Base-by-base conservation (phyloP, 2,329 filamentous ascomycete genomes). In the Westerdykella aurantiaca region DNA sequence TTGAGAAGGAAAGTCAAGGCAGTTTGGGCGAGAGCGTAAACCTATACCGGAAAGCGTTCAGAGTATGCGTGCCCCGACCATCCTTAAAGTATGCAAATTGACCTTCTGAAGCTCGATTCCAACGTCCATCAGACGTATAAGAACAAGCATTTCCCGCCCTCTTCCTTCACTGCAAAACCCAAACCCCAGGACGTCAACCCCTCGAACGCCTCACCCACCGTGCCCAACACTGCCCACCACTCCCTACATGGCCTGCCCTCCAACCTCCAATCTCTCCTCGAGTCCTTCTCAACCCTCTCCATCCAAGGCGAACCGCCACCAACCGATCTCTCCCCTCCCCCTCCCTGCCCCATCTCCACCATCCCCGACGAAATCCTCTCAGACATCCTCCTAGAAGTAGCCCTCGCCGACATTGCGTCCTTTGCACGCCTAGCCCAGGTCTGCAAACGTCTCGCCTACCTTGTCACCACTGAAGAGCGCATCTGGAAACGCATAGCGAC, bases 11-110 rank as follows among this genome's bases (percentile, higher is more conserved):
- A 69, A 79, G 77, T 0, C 80, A 86, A 56, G 93, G 93, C 0
- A 93, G 81, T 50, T 74, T 97, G 40, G 89, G 90, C 5, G 91
- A 97, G 50, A 97, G 91, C 62, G 66, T 98, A 43, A 81, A 79
- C 52, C 77, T 94, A 40, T 98, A 98, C 67, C 81, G 93, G 38
- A 89, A 85, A 66, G 93, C 93, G 1, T 97, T 95, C 66, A 82
- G 85, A 64, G 88, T 91, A 69, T 46, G 75, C 59, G n/a, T 31
- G 22, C 25, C 25, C 6, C 3, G 5, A 25, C 29, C 7, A 16
- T 7, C 5, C 13, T 13, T 9, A n/a, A 23, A 5, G 34, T 12
- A 21, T 34, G 31, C 23, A n/a, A 42, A 37, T 21, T 31, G 17
- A 61, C 44, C 12, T 7, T 10, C 11, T 44, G 7, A 53, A 91